A percentile compares a stretch with the other conserved stretches of the same genome.
Evolutionary conservation across 2,329 filamentous ascomycete genomes (phyloP).

Genomic region (Paramyrothecium sp.): DNA sequence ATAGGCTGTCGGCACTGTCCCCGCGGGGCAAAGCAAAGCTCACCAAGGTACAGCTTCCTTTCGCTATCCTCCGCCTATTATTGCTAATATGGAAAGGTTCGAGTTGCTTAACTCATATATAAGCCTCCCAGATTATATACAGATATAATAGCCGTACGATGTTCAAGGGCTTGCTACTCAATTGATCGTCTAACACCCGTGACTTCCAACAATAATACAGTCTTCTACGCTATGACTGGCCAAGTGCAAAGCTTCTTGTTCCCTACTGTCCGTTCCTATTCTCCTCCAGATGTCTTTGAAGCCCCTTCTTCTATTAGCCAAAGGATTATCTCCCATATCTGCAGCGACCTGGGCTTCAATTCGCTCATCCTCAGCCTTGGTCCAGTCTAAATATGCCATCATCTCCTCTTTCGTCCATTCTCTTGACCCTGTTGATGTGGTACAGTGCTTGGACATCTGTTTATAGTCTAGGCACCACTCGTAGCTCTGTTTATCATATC

Average conservation of each 20-base stretch:
- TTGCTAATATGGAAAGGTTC: background rate
- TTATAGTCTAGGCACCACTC: conserved; percentile 17
- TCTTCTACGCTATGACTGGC: background rate
- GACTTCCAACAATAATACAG: background rate
- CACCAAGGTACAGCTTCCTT: background rate
- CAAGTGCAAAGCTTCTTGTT: background rate
- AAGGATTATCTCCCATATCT: background rate
- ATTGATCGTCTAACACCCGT: background rate
- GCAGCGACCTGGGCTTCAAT: conserved; percentile 11
- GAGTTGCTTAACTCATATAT: conserved; percentile 1
- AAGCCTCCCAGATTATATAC: background rate
- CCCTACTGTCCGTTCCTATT: conserved; percentile 1
- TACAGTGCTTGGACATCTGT: conserved; percentile 12
- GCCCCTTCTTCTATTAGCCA: conserved; percentile 1
- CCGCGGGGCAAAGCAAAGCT: background rate
- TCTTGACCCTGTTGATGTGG: conserved; percentile 9
- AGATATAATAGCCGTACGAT: no score
- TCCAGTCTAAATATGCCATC: conserved; percentile 20
- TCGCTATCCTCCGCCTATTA: background rate
- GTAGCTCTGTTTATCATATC: conserved; percentile 14
- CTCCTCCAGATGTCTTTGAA: background rate
- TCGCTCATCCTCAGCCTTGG: conserved; percentile 14
- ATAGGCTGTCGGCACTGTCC: background rate
- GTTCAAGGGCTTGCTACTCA: conserved; percentile 1
- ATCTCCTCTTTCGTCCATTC: no score